These are phyloP conservation scores for Eucalyptus curtisii DNA, from an alignment of 345 rosid species.

Conservation along the genomic window DNA sequence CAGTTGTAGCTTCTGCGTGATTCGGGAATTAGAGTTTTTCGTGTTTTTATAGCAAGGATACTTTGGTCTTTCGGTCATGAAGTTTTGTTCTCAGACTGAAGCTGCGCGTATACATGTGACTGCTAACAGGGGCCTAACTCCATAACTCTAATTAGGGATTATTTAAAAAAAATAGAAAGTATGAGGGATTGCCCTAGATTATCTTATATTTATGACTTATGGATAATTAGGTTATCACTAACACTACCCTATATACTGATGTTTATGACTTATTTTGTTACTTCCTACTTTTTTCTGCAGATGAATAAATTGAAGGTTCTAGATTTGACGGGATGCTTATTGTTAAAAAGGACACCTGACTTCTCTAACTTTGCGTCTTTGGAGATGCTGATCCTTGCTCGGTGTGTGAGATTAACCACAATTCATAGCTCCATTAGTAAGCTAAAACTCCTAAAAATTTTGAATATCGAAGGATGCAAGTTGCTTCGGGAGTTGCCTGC, in stretches of 20 bases:
- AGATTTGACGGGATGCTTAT: neutral
- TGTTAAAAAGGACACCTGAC: neutral
- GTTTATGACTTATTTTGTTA: neutral
- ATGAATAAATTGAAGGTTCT: neutral
- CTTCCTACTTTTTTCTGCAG: neutral
- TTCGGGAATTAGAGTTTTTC: neutral
- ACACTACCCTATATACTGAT: neutral
- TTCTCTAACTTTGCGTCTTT: neutral
- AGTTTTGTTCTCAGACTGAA: neutral
- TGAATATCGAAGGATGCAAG: neutral
- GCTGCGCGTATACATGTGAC: neutral
- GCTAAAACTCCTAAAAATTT: neutral
- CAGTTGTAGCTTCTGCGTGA: neutral
- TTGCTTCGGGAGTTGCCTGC: neutral
- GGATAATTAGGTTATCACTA: neutral
- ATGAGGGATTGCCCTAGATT: neutral
- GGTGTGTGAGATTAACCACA: neutral
- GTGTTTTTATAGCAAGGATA: neutral
- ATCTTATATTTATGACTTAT: neutral
- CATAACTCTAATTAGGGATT: neutral
- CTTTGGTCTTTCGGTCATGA: neutral
- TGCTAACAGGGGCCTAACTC: neutral
- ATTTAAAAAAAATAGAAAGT: neutral
- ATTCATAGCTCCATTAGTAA: neutral
- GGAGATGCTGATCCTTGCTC: neutral